These are phyloP conservation scores for Ophiostoma himal-ulmi DNA, from an alignment of 2,329 filamentous ascomycete genomes.

Conservation along the genomic window DNA sequence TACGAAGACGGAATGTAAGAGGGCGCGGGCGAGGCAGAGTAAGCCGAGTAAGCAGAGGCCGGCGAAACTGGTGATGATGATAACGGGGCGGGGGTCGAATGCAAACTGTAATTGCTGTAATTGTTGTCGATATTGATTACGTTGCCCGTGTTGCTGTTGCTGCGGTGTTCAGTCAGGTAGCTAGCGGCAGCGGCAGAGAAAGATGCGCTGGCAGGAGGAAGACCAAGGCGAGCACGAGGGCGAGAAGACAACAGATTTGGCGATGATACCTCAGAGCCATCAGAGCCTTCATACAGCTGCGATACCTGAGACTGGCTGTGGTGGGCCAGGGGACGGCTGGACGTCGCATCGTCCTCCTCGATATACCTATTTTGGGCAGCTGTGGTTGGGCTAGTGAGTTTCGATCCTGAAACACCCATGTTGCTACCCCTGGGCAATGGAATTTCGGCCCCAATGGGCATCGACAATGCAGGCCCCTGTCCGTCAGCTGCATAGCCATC, in stretches of 20 bases:
- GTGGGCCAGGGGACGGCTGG: slow-evolving; percentile 19
- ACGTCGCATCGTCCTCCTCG: slow-evolving; percentile 35
- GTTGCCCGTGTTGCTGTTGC: neutral
- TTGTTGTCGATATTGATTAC: slow-evolving; percentile 6
- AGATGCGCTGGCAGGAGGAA: slow-evolving; percentile 20
- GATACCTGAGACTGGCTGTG: slow-evolving; percentile 21
- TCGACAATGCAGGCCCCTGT: slow-evolving; percentile 35
- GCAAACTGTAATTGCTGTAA: slow-evolving; percentile 3
- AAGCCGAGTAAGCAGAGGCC: neutral
- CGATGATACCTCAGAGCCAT: slow-evolving; percentile 17
- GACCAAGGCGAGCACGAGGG: slow-evolving; percentile 15
- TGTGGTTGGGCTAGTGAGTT: slow-evolving; percentile 32
- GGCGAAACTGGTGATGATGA: slow-evolving; percentile 13
- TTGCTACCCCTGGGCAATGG: slow-evolving; percentile 37
- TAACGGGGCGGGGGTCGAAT: slow-evolving; percentile 9
- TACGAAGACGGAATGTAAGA: slow-evolving; percentile 7
- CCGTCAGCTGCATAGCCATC: slow-evolving; percentile 29
- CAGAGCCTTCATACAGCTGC: slow-evolving; percentile 16
- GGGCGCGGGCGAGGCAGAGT: slow-evolving; percentile 16
- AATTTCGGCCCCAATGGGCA: slow-evolving; percentile 32
- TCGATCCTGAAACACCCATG: slow-evolving; percentile 43
- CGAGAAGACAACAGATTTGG: slow-evolving; percentile 8
- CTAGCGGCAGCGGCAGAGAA: slow-evolving; percentile 20
- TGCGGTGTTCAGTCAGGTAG: slow-evolving; percentile 15
- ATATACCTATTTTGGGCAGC: slow-evolving; percentile 30